Evolutionary conservation across 441 rosid species (phyloP), one percentile per base, ranked within the genome.

Genomic region (Metrosideros polymorpha): DNA sequence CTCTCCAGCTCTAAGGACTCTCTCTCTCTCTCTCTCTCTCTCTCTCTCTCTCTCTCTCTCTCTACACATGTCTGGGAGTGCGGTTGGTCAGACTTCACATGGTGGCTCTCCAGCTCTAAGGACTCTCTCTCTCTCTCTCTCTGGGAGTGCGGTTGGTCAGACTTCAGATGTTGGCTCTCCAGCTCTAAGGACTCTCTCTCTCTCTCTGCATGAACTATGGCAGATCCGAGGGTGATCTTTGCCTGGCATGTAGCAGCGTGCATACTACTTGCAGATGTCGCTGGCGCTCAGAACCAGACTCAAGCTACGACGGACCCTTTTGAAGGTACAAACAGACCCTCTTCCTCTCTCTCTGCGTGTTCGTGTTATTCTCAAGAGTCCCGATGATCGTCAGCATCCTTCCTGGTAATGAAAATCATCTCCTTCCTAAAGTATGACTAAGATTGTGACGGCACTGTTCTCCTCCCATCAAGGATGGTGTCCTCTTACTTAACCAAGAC

Each of bases 281-380:
- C 83, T 82, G 59, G 25, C 49, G 92, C 91, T 18, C 93, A 91
- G 61, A 91, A 45, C 55, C 89, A 84, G 43, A 88, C 89, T 39
- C 79, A 83, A 35, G 54, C 90, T 42, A 88, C 88, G 29, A 86
- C 89, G 0, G 88, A 91, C 85, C 88, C 92, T 24, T 39, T 86
- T 71, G 92, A 91, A 91, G 93, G 93, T 91, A 39, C 30, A 66
- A 5, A 63, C 0, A 18, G 32, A 30, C 76, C 43, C 76, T 45
- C 19, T 8, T 35, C 30, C 59, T 55, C 18, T 22, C 57, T 35
- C 77, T 66, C 27, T 19, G 77, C 47, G 8, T 66, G 77, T 66
- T 35, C 7, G 45, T 66, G 14, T 39, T 35, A 2, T 35, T 66
- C 77, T 19, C 19, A 18, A 66, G 25, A 66, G 45, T 9, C 27